A percentile compares a stretch with the other conserved stretches of the same genome.
Conservation (phyloP, 176 grass and related monocot genomes). For the Zea luxurians region DNA sequence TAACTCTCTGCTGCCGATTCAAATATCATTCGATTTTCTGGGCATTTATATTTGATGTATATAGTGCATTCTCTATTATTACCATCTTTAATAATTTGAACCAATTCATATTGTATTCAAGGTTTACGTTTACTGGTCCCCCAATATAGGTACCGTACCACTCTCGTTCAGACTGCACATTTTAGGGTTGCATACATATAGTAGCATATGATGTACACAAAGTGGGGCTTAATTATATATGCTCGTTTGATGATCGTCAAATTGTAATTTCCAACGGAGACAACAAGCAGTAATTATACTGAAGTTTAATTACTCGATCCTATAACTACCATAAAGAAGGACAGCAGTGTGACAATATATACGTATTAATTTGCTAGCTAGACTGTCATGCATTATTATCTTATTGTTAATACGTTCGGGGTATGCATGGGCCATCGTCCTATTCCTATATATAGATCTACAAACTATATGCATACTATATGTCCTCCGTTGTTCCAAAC, state of each 20-base stretch:
- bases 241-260: conserved; percentile 7
- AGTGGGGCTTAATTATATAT: not conserved
- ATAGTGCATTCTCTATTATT: not conserved
- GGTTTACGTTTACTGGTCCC: not conserved
- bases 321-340: conserved; percentile 20
- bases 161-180: not conserved
- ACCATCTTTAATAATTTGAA: not conserved
- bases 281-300: not conserved
- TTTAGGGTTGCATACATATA: not conserved
- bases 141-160: not conserved
- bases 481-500: not conserved
- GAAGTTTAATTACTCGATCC: conserved; percentile 19
- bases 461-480: not conserved
- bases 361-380: not conserved
- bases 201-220: not conserved
- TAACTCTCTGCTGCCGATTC: too few species aligned
- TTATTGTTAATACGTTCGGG: conserved; percentile 3
- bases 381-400: conserved; percentile 10
- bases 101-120: not conserved
- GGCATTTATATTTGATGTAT: not conserved
- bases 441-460: conserved; percentile 2
- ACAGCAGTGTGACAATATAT: conserved; percentile 7
- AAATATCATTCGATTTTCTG: too few species aligned
- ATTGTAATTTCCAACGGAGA: conserved; percentile 5
- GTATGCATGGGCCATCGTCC: conserved; percentile 18